phyloP scores from a whole-genome alignment of 2,329 filamentous ascomycete species.

The Periconia digitata region DNA sequence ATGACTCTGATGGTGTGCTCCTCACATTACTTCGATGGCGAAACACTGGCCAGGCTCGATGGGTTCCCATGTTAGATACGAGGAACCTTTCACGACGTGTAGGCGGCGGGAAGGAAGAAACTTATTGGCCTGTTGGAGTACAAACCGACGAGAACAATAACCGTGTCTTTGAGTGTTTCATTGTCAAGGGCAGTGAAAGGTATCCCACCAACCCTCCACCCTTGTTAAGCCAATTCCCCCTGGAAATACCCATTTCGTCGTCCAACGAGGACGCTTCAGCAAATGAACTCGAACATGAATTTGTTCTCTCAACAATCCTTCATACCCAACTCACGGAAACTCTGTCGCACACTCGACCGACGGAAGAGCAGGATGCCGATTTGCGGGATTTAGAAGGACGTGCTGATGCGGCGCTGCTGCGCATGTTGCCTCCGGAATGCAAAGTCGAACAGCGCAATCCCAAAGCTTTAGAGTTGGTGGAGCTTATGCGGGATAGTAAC shows the following conservation, averaged over 20 bases:
- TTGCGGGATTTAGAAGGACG: conserved; percentile 76
- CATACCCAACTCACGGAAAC: conserved; percentile 76
- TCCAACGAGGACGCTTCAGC: conserved; percentile 38
- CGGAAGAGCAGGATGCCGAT: conserved; percentile 64
- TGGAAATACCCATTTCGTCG: conserved; percentile 76
- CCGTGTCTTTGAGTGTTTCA: conserved; percentile 95
- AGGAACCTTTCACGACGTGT: conserved; percentile 78
- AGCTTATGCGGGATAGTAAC: conserved; percentile 78
- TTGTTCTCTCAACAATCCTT: conserved; percentile 72
- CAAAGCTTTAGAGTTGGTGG: conserved; percentile 89
- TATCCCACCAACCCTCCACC: conserved; percentile 81
- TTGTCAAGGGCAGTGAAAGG: conserved; percentile 91
- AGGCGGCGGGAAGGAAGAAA: conserved; percentile 81
- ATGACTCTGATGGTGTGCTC: conserved; percentile 87
- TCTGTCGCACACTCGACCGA: conserved; percentile 66
- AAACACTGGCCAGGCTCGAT: conserved; percentile 77
- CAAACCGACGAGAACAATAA: conserved; percentile 83
- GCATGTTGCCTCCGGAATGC: conserved; percentile 87
- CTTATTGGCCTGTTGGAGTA: conserved; percentile 94
- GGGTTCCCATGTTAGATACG: conserved; percentile 92
- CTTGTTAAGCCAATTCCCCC: conserved; percentile 89
- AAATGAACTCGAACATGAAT: conserved; percentile 46
- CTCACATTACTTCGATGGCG: conserved; percentile 91
- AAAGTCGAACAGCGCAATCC: conserved; percentile 90
- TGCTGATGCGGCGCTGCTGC: conserved; percentile 85